phyloP scores from a whole-genome alignment of 192 early-diverging fungal species.

The Coemansia sp. region DNA sequence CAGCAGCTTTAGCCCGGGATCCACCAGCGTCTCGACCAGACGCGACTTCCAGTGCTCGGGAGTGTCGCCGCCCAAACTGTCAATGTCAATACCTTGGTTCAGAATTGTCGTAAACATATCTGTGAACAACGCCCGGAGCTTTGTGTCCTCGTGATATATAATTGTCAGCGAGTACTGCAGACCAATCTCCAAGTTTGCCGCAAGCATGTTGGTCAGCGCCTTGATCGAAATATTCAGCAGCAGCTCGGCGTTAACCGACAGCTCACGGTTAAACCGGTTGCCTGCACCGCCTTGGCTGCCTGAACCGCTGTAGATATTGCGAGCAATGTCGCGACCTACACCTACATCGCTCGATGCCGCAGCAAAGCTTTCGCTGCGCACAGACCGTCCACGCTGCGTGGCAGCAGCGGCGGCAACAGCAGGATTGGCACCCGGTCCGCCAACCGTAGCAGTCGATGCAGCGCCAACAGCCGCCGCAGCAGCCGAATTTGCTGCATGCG shows the following conservation, averaged over 20 bases:
- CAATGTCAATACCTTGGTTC: slow-evolving; percentile 84
- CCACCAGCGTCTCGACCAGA: slow-evolving; percentile 72
- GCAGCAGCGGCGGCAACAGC: slow-evolving; percentile 1
- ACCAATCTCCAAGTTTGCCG: slow-evolving; percentile 90
- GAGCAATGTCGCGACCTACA: slow-evolving; percentile 54
- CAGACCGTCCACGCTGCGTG: slow-evolving; percentile 19
- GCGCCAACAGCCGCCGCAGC: slow-evolving; percentile 26
- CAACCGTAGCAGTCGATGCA: neutral
- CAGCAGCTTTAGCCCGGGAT: slow-evolving; percentile 72
- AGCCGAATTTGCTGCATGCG: slow-evolving; percentile 42
- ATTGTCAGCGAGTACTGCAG: slow-evolving; percentile 85
- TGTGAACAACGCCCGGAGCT: slow-evolving; percentile 86
- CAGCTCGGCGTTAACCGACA: slow-evolving; percentile 47
- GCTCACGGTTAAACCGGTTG: slow-evolving; percentile 47
- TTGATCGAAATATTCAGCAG: slow-evolving; percentile 62
- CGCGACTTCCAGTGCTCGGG: slow-evolving; percentile 77
- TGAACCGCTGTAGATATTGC: slow-evolving; percentile 43
- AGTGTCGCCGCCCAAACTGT: slow-evolving; percentile 71
- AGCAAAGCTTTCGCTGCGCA: slow-evolving; percentile 53
- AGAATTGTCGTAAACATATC: slow-evolving; percentile 91
- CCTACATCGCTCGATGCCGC: slow-evolving; percentile 42
- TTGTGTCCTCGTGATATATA: slow-evolving; percentile 88
- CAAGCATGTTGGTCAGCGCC: slow-evolving; percentile 85
- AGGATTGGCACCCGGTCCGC: neutral
- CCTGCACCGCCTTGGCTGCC: slow-evolving; percentile 1